Percentiles rank a stretch among this genome's conserved stretches.
Evolutionary conservation across 371 early-diverging fungal genomes (phyloP).

Genomic region (Apophysomyces sp.): DNA sequence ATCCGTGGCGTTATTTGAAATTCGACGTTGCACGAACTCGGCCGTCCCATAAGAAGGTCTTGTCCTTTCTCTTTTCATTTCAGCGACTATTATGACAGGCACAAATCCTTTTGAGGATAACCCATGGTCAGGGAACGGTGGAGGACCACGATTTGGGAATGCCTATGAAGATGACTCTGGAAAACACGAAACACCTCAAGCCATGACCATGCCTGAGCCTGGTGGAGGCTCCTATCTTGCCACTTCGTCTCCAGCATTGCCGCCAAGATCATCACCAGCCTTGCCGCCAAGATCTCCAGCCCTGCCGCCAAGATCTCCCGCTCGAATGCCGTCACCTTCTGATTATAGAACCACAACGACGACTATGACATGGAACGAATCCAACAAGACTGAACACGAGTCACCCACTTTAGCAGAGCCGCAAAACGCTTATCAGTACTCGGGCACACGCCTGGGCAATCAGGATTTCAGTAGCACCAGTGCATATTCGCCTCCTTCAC

Average conservation of each 20-base stretch:
- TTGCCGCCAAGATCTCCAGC: too few relatives aligned
- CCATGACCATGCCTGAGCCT: not conserved
- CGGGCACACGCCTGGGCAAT: slow-evolving; percentile 22
- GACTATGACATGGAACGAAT: slow-evolving; percentile 19
- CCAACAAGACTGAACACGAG: slow-evolving; percentile 16
- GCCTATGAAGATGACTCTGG: not conserved
- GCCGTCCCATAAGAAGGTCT: not conserved
- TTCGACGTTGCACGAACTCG: not conserved
- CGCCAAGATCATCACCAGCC: too few relatives aligned
- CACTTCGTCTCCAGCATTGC: not conserved
- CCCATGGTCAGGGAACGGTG: not conserved
- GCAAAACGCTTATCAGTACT: slow-evolving; percentile 23
- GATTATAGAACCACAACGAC: slow-evolving; percentile 16
- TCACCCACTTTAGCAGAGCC: not conserved
- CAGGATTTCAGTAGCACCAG: slow-evolving; percentile 1
- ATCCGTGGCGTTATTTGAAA: not conserved
- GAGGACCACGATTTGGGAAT: not conserved
- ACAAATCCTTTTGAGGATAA: not conserved
- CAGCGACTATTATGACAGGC: not conserved
- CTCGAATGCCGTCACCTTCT: slow-evolving; percentile 40
- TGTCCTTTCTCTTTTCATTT: not conserved
- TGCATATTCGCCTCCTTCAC: slow-evolving; percentile 19
- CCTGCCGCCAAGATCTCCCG: too few relatives aligned
- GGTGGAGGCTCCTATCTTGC: not conserved
- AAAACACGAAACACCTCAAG: not conserved